Base-by-base conservation (phyloP, 352 stramenopile species). In the Phytophthora constricta region DNA sequence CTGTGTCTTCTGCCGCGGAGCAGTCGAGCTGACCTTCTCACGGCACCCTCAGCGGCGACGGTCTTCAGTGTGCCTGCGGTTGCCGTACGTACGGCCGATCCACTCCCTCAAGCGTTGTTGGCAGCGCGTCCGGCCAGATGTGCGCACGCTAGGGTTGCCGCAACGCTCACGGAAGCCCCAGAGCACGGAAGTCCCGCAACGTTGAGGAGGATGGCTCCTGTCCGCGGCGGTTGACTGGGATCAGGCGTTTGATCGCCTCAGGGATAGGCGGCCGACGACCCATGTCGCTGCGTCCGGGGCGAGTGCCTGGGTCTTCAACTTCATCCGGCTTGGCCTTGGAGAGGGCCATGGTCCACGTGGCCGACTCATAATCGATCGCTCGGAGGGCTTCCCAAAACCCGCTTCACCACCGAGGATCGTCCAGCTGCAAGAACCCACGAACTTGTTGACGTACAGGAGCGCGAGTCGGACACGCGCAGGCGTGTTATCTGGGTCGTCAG, bases 311-410 rank as follows among this genome's bases (percentile, higher is more conserved):
- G 41, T 67, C 11, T 54, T 42, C 13, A 56, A 28, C 4, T 37
- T 11, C 31, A 11, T 37, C 31, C 31, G 31, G 13, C 31, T 13
- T 7, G 7, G 31, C 31, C 7, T 11, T 37, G 7, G 13, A 7
- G 7, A 37, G 31, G 7, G 31, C 22, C 50, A 67, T 59, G 2
- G 42, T 55, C 59, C 50, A 61, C 14, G 48, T 45, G 0, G 60
- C 16, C 2, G 50, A 61, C 22, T 43, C 23, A 27, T 60, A 66
- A 7, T 66, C 58, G 17, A 66, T 66, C 3, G 41, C 57, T 9
- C 57, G n/a, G 1, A 65, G 11, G 5, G 27, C 31, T 10, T 46
- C 42, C 7, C 37, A 45, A 19, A 45, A 45, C 7, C 37, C 37
- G 37, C 11, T 16, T 14, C 34, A 65, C 34, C 57, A 65, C 1